Evolutionary conservation across 306 rosid genomes (phyloP).

Genomic region (Ammopiptanthus mongolicus): DNA sequence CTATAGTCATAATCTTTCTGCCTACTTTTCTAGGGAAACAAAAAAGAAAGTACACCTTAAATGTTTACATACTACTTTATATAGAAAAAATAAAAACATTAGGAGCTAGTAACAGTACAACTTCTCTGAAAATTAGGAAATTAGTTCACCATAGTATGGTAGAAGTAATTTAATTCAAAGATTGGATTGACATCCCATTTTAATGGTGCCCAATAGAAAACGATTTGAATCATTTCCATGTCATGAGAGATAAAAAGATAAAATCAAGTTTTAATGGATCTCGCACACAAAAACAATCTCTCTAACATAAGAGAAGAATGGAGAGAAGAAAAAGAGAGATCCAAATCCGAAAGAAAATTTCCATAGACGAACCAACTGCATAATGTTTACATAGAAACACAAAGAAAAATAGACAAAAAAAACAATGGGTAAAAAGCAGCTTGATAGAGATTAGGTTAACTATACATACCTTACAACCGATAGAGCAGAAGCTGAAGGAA

Average conservation of each 20-base stretch:
- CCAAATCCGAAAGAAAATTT: too few relatives aligned
- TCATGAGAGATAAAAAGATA: too few relatives aligned
- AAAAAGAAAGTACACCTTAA: background rate
- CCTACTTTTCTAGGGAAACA: background rate
- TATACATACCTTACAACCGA: conserved; percentile 56
- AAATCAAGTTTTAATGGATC: too few relatives aligned
- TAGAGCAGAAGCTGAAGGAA: conserved; percentile 64
- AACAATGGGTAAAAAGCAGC: background rate
- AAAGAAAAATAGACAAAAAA: too few relatives aligned
- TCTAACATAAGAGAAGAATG: too few relatives aligned
- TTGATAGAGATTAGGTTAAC: background rate
- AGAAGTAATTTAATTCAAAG: background rate
- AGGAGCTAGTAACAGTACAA: background rate
- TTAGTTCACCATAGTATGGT: background rate
- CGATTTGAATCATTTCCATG: too few relatives aligned
- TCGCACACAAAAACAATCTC: too few relatives aligned
- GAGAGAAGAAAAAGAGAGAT: too few relatives aligned
- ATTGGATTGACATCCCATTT: background rate
- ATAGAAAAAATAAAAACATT: background rate
- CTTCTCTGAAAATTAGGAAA: background rate
- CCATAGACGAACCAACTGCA: too few relatives aligned
- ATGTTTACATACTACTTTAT: background rate
- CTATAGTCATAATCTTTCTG: background rate
- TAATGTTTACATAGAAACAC: too few relatives aligned
- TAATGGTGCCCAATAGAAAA: background rate